Percentiles rank a stretch among this genome's conserved stretches.
Evolutionary conservation across 441 rosid species (phyloP).

Genomic region (Eutrema salsugineum): DNA sequence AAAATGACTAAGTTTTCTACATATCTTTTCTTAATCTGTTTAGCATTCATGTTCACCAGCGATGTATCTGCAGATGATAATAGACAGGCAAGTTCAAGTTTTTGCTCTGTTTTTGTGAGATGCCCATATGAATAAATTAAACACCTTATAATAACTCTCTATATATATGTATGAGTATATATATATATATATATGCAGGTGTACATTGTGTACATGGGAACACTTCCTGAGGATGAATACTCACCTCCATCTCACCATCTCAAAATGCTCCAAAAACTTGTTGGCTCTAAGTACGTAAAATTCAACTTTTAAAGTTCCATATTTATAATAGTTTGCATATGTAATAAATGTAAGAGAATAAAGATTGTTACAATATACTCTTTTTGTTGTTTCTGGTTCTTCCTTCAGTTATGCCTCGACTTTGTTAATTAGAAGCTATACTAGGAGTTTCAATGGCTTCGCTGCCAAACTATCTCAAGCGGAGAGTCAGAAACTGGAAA

Average conservation of each 20-base stretch:
- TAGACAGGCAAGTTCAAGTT: conserved; percentile 19
- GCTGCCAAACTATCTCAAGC: conserved; percentile 15
- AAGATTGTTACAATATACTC: neutral
- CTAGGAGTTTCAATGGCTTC: conserved; percentile 34
- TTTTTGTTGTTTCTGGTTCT: neutral
- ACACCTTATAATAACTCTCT: neutral
- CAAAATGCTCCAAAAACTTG: conserved; percentile 34
- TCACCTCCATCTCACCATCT: conserved; percentile 36
- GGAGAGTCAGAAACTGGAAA: neutral
- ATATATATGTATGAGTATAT: neutral
- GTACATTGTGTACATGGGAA: conserved; percentile 58
- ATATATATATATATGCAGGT: conserved; percentile 23
- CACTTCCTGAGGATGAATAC: conserved; percentile 36
- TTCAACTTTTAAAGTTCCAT: neutral
- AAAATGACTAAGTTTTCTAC: neutral
- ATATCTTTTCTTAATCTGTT: neutral
- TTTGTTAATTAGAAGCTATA: conserved; percentile 42
- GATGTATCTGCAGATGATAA: conserved; percentile 16
- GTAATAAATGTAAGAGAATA: neutral
- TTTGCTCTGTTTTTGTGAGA: neutral
- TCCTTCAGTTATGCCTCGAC: conserved; percentile 25
- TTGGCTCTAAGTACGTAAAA: conserved; percentile 37
- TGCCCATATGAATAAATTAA: neutral
- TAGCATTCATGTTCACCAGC: neutral
- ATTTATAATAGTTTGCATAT: neutral